These are phyloP conservation scores for Lepidium africanum DNA, from an alignment of 345 rosid genomes.

Conservation along the genomic window DNA sequence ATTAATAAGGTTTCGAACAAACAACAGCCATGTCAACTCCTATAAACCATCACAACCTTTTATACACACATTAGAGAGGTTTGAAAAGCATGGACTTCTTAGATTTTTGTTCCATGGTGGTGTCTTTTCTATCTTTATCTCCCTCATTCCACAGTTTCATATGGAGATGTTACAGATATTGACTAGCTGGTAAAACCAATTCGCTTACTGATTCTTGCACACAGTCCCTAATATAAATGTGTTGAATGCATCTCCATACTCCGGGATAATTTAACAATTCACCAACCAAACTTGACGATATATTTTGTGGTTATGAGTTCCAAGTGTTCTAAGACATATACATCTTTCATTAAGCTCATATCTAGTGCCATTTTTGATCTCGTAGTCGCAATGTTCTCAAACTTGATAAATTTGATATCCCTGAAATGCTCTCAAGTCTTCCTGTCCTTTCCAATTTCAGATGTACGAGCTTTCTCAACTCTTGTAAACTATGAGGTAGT, in stretches of 20 bases:
- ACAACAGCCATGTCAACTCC: neutral
- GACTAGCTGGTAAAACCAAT: neutral
- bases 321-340: neutral
- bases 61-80: neutral
- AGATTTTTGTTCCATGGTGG: neutral
- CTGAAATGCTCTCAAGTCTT: neutral
- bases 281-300: neutral
- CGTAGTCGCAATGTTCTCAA: neutral
- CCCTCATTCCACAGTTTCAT: neutral
- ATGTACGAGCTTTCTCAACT: neutral
- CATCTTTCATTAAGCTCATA: neutral
- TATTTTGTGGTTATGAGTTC: neutral
- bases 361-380: neutral
- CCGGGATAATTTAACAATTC: neutral
- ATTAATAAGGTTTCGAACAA: neutral
- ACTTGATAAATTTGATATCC: neutral
- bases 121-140: neutral
- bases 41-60: neutral
- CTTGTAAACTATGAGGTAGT: neutral
- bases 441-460: neutral
- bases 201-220: neutral
- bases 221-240: neutral
- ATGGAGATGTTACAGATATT: neutral
- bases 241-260: neutral
- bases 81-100: neutral